These are phyloP conservation scores for Arthrobotrys sinensis DNA, from an alignment of 2,329 filamentous ascomycete genomes.

Conservation along the genomic window DNA sequence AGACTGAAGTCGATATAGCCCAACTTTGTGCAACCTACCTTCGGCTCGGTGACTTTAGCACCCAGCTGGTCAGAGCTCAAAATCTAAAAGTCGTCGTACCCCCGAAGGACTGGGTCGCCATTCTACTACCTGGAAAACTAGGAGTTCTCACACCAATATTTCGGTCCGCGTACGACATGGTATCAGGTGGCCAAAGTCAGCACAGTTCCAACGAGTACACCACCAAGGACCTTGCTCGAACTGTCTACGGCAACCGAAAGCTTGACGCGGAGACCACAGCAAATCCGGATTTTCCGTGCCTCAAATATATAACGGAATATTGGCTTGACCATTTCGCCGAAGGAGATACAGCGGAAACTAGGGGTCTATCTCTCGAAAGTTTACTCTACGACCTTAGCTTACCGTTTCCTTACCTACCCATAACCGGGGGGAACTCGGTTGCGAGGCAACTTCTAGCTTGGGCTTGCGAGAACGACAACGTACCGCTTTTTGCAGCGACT, in stretches of 20 bases:
- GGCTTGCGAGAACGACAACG: slow-evolving; percentile 25
- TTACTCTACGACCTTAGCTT: not conserved
- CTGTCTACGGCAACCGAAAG: not conserved
- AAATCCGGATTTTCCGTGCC: slow-evolving; percentile 8
- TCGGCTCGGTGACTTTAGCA: slow-evolving; percentile 27
- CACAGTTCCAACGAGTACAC: not conserved
- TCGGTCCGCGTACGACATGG: not conserved
- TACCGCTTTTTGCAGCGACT: not conserved
- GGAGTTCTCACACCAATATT: not conserved
- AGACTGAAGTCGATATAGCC: not conserved
- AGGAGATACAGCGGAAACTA: not conserved
- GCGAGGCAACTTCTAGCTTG: not conserved
- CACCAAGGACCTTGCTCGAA: not conserved
- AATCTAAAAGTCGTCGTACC: not conserved
- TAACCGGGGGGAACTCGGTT: not conserved
- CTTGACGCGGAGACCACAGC: not conserved
- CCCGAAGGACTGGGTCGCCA: slow-evolving; percentile 4
- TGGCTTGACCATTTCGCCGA: slow-evolving; percentile 33
- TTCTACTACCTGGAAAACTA: not conserved
- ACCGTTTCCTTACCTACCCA: slow-evolving; percentile 15
- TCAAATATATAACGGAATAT: slow-evolving; percentile 11
- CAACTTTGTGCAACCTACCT: slow-evolving; percentile 31
- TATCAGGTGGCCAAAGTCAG: not conserved
- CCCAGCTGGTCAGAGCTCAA: not conserved
- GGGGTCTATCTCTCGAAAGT: not conserved